phyloP scores from a whole-genome alignment of 73 alveolate genomes.

The Paraurostyla sp. region DNA sequence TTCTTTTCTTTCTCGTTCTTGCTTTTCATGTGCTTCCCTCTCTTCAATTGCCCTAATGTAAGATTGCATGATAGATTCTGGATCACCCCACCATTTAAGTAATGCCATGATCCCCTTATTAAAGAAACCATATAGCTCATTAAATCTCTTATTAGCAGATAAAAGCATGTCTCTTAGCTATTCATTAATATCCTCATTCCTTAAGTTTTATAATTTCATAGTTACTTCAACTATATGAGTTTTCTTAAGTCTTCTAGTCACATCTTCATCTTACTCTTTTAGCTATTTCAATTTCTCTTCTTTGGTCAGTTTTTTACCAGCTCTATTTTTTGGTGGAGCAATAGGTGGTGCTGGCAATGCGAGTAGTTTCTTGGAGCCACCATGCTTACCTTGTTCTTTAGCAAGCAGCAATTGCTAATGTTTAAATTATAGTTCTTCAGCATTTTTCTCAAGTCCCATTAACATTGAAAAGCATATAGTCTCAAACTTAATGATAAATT shows the following conservation, averaged over 20 bases:
- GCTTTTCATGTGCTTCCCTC: slow-evolving; percentile 37
- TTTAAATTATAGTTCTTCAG: slow-evolving; percentile 52
- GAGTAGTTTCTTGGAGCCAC: slow-evolving; percentile 8
- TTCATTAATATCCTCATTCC: slow-evolving; percentile 78
- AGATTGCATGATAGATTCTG: slow-evolving; percentile 69
- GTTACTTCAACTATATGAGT: slow-evolving; percentile 70
- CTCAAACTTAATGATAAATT: slow-evolving; percentile 82
- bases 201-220: slow-evolving; percentile 63
- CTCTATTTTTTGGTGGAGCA: background rate
- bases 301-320: slow-evolving; percentile 17
- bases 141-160: slow-evolving; percentile 73
- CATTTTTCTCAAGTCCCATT: slow-evolving; percentile 79
- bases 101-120: slow-evolving; percentile 84
- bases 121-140: slow-evolving; percentile 70
- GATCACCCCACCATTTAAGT: slow-evolving; percentile 87
- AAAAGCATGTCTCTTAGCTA: slow-evolving; percentile 80
- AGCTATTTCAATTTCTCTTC: slow-evolving; percentile 54
- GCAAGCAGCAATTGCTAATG: slow-evolving; percentile 16
- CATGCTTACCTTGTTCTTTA: background rate
- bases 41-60: slow-evolving; percentile 60
- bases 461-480: slow-evolving; percentile 81
- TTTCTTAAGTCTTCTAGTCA: slow-evolving; percentile 66
- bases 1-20: slow-evolving; percentile 36
- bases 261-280: slow-evolving; percentile 67
- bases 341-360: slow-evolving; percentile 60